These are phyloP conservation scores for Salvia hispanica DNA, from an alignment of 257 asterid species.

Conservation along the genomic window DNA sequence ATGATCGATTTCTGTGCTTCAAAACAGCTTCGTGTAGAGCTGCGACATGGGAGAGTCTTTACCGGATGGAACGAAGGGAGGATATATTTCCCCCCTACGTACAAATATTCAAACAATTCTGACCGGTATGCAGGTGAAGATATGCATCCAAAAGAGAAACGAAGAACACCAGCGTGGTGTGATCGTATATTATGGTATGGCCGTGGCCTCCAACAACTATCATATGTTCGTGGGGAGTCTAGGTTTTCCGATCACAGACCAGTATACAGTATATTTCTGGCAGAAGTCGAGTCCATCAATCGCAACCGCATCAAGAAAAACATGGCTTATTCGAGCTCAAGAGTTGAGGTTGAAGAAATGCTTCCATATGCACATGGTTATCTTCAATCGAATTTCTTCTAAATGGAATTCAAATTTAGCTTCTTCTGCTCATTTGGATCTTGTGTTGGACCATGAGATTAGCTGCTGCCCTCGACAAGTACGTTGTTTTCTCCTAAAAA, in stretches of 20 bases:
- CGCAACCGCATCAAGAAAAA: constrained; percentile 65
- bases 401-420: not conserved
- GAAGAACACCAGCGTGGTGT: constrained; percentile 98
- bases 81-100: constrained; percentile 90
- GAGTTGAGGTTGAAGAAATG: constrained; percentile 93
- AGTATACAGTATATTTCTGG: constrained; percentile 72
- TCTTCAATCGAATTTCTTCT: constrained; percentile 46
- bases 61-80: constrained; percentile 88
- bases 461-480: constrained; percentile 16
- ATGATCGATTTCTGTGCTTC: constrained; percentile 9
- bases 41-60: constrained; percentile 72
- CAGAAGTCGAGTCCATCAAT: constrained; percentile 83
- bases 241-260: constrained; percentile 95
- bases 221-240: constrained; percentile 96
- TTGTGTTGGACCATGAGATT: not conserved
- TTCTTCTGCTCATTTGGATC: constrained; percentile 13
- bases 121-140: constrained; percentile 86
- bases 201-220: constrained; percentile 79
- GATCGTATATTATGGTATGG: constrained; percentile 98
- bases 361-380: constrained; percentile 62
- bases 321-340: constrained; percentile 62
- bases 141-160: constrained; percentile 73
- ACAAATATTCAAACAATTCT: constrained; percentile 83
- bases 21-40: constrained; percentile 80
- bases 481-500: constrained; percentile 1